Base-by-base conservation (phyloP, 306 rosid species). In the Crotalaria pallida region DNA sequence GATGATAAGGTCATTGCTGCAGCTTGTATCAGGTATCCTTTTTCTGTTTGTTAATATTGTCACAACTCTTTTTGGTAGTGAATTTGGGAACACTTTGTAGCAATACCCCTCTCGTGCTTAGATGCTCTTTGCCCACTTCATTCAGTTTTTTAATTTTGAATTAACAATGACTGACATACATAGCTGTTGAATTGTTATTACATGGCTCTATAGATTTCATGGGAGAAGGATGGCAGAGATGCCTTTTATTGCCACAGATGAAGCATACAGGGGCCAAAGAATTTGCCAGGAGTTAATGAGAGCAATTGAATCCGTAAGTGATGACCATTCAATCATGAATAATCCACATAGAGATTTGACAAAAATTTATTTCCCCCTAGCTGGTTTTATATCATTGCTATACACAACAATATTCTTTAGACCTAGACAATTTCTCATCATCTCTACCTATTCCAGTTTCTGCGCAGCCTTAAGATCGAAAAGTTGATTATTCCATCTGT, bases 21-120 rank as follows among this genome's bases (percentile, higher is more conserved):
- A n/a, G 80, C 91, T 65, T 31, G 51, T 67, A 2, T 86, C 6
- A 83, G 86, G 88, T 81, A 74, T n/a, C 3, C 33, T 53, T 4
- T 44, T 26, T 49, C 26, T 31, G 4, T 9, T 17, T 5, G 22
- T 15, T 21, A 13, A 66, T 38, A 34, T 29, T 2, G 4, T 29
- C 34, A 0, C 34, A 29, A 22, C 18, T 36, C 18, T 15, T 44
- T 26, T 1, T 1, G 47, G 26, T 56, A 3, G 13, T 51, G 38
- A 38, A 63, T 52, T 68, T 52, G 38, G 23, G 40, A 68, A 53
- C 15, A 38, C 29, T 60, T 26, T 41, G 24, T 67, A 21, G 45
- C 18, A 31, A 29, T 13, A 6, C 26, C 58, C 7, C 15, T 15
- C 36, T 29, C 7, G 0, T 16, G 10, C 44, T 10, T 19, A 16